Conservation (phyloP, 805 yeast species). For the Sugiyamaella lignohabitans region DNA sequence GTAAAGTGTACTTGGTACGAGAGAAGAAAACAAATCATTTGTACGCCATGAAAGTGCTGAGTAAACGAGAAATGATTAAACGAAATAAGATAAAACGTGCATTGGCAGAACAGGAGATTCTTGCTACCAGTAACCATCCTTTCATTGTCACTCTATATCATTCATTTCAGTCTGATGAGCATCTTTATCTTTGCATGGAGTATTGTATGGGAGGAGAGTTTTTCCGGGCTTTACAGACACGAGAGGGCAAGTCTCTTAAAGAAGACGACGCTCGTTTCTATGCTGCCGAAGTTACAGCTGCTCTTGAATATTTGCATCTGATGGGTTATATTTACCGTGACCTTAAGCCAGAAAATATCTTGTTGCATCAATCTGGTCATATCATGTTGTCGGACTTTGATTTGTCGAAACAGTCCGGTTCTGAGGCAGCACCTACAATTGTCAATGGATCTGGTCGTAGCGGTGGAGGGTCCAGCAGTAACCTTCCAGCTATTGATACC, state of each 20-base stretch:
- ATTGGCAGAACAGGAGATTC: constrained; percentile 91
- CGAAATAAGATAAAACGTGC: constrained; percentile 93
- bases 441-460: constrained; percentile 31
- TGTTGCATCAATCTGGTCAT: constrained; percentile 94
- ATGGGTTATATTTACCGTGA: constrained; percentile 98
- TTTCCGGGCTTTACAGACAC: constrained; percentile 88
- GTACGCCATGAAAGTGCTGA: constrained; percentile 88
- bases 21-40: constrained; percentile 69
- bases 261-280: constrained; percentile 90
- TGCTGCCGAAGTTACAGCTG: constrained; percentile 96
- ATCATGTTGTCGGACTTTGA: constrained; percentile 97
- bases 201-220: constrained; percentile 99
- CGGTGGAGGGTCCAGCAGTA: constrained; percentile 32
- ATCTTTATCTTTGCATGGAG: constrained; percentile 92
- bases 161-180: constrained; percentile 91
- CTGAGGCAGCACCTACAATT: constrained; percentile 70
- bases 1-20: constrained; percentile 86
- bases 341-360: constrained; percentile 90
- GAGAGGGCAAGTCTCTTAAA: constrained; percentile 74
- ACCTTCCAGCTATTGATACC: constrained; percentile 72
- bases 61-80: constrained; percentile 89
- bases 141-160: constrained; percentile 94
- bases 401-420: constrained; percentile 79
- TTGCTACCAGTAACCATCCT: constrained; percentile 94
- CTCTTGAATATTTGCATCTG: constrained; percentile 87